Evolutionary conservation across 305 asterid species (phyloP), one percentile per base, ranked within the genome.

Genomic region (Fraxinus latifolia): DNA sequence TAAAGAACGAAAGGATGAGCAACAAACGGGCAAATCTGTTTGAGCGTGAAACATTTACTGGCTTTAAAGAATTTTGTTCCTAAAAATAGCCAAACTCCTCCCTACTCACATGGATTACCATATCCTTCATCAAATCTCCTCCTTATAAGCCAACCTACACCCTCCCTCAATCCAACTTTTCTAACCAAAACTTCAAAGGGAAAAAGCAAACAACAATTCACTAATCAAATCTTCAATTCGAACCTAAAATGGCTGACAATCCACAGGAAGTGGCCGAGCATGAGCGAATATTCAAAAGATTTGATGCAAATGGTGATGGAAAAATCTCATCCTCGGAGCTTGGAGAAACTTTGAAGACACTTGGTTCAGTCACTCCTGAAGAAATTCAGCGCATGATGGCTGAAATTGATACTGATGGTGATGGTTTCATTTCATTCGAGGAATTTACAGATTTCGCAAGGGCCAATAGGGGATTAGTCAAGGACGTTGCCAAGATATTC

Each of bases 261-360:
- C 90, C 90, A 32, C 91, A 91, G 55, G 98, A 94, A 19, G 21
- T 86, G 8, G 91, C 93, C 2, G 97, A 90, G 19, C 88, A 89
- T 3, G 93, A 94, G 76, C 80, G 90, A 50, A 87, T 94, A 53
- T 94, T 94, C 85, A 90, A 92, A 89, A 89, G 87, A 11, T 92
- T 91, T n/a, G 98, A 94, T 55, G 88, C 90, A 19, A 89, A 94
- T 76, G 96, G 98, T 0, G 98, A 92, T 73, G 98, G 98, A 4
- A 80, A 89, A 77, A 90, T 94, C 80, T 94, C 98, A 0, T 58
- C 97, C 0, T 9, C 86, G 2, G 98, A 94, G 88, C 91, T 94
- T 5, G 98, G 95, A n/a, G 97, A 94, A 0, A 87, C 94, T 29
- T 86, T 93, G 87, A 89, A 93, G 79, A 50, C 86, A 29, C 90